Conservation (phyloP, 164 flowering plant genomes). For the Berberis vulgaris region DNA sequence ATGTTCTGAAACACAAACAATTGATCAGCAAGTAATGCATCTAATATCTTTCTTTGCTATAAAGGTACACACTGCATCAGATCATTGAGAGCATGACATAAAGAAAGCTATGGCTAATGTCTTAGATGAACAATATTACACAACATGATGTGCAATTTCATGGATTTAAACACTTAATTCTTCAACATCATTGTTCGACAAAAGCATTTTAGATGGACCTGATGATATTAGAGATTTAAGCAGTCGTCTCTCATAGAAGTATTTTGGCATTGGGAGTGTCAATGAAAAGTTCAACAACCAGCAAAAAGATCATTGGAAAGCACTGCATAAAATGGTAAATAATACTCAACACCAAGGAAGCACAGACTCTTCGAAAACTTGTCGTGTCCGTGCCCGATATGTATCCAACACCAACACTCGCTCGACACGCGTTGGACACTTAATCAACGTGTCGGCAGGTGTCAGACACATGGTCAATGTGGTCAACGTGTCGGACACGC, state of each 20-base stretch:
- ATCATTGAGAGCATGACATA: not conserved
- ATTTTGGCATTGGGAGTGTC: not conserved
- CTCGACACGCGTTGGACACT: too few relatives aligned
- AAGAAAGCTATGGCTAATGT: not conserved
- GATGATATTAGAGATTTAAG: not conserved
- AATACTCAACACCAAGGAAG: too few relatives aligned
- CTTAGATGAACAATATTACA: too few relatives aligned
- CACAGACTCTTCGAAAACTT: too few relatives aligned
- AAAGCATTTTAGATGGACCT: not conserved
- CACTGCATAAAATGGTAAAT: too few relatives aligned
- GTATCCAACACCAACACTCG: too few relatives aligned
- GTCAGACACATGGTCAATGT: too few relatives aligned
- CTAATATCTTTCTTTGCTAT: not conserved
- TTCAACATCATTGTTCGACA: not conserved
- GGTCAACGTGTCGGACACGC: too few relatives aligned
- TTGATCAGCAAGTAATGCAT: slow-evolving; percentile 6
- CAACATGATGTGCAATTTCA: not conserved
- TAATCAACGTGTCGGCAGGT: too few relatives aligned
- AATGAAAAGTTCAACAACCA: too few relatives aligned
- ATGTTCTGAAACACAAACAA: slow-evolving; percentile 62
- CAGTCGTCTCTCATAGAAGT: not conserved
- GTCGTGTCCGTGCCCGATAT: too few relatives aligned
- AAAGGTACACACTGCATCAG: not conserved
- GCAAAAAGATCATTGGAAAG: too few relatives aligned
- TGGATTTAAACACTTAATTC: not conserved